Conservation (phyloP, 768 basidiomycete species). For the Boletus rex-veris region DNA sequence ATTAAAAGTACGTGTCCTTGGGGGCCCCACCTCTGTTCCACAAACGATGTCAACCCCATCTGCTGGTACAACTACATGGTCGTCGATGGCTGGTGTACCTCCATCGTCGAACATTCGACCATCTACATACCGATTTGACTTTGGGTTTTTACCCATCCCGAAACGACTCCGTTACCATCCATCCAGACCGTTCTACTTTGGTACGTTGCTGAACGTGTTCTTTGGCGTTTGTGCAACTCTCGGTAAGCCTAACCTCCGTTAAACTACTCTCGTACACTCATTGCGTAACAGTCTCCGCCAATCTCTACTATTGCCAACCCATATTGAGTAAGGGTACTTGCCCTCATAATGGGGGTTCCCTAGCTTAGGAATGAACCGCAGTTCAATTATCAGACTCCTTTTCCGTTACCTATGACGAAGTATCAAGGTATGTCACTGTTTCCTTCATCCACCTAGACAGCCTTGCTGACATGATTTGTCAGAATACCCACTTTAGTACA, state of each 20-base stretch:
- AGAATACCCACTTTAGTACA: constrained; percentile 64
- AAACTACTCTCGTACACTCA: no score
- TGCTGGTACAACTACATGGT: no score
- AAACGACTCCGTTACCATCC: constrained; percentile 47
- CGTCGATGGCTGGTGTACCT: no score
- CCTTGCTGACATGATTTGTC: constrained; percentile 2
- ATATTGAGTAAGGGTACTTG: constrained; percentile 52
- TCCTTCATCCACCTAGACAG: not conserved
- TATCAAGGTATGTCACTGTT: constrained; percentile 23
- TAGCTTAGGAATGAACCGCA: not conserved
- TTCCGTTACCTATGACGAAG: constrained; percentile 30
- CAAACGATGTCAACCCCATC: no score
- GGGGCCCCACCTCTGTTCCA: not conserved
- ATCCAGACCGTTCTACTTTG: constrained; percentile 44
- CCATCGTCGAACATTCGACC: no score
- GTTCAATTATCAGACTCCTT: constrained; percentile 37
- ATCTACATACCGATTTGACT: constrained; percentile 32
- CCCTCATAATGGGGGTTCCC: no score
- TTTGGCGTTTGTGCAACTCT: no score
- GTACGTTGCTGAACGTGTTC: no score
- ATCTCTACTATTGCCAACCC: constrained; percentile 79
- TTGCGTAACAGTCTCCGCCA: constrained; percentile 20
- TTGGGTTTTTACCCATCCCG: constrained; percentile 62
- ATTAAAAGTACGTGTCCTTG: constrained; percentile 1
- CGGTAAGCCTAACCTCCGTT: no score